phyloP scores from a whole-genome alignment of 2,329 filamentous ascomycete species.

The Calonectria pseudoreteaudii region DNA sequence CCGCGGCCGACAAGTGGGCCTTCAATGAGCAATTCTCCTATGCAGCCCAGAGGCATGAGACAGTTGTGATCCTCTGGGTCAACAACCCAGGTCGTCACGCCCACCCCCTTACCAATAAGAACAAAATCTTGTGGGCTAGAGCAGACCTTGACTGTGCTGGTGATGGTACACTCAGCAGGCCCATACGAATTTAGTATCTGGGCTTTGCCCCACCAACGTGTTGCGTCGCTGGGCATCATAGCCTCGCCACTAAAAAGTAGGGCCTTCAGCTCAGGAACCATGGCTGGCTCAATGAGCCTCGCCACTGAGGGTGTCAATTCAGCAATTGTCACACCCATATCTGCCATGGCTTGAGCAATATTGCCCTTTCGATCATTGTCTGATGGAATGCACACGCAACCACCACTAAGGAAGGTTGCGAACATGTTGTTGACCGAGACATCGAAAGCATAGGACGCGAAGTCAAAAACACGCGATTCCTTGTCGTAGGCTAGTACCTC shows the following conservation, averaged over 20 bases:
- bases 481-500: background rate
- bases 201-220: conserved; percentile 27
- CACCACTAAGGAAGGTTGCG: conserved; percentile 20
- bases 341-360: background rate
- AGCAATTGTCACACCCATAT: background rate
- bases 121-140: background rate
- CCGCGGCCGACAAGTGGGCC: conserved; percentile 7
- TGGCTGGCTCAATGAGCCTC: background rate
- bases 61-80: conserved; percentile 5
- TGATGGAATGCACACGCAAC: conserved; percentile 24
- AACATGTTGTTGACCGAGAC: conserved; percentile 23
- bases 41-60: conserved; percentile 4
- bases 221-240: background rate
- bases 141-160: background rate
- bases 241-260: background rate
- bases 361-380: conserved; percentile 10
- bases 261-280: background rate
- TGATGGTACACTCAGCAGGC: conserved; percentile 24
- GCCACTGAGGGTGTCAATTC: background rate
- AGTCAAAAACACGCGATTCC: conserved; percentile 11
- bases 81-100: conserved; percentile 19
- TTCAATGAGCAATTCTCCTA: conserved; percentile 20
- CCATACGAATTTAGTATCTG: conserved; percentile 32
- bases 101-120: conserved; percentile 11
- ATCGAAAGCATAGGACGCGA: conserved; percentile 32